Conservation (phyloP, 2,329 filamentous ascomycete species). For the Dothistroma pini region DNA sequence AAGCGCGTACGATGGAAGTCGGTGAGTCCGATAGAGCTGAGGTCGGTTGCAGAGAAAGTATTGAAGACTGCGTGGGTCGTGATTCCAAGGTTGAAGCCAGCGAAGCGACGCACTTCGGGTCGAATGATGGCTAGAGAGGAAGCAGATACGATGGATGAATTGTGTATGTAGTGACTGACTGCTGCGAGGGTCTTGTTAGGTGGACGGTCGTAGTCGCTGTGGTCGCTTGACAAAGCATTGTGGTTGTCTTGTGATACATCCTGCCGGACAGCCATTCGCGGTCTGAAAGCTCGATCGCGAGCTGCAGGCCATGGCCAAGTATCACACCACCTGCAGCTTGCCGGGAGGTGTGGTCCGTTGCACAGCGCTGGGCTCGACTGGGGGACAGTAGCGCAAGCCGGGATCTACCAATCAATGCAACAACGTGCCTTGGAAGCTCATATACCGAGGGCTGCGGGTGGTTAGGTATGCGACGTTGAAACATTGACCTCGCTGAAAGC, state of each 20-base stretch:
- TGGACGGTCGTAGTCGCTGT: too few species aligned
- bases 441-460: background rate
- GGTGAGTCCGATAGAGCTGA: background rate
- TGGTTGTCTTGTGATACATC: background rate
- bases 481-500: background rate
- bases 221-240: background rate
- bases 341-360: background rate
- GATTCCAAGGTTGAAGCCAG: background rate
- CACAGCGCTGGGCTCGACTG: background rate
- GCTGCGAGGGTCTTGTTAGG: background rate
- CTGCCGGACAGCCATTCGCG: background rate
- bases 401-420: background rate
- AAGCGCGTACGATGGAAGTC: background rate
- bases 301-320: background rate
- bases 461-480: background rate
- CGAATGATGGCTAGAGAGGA: background rate
- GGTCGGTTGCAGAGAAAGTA: background rate
- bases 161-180: background rate
- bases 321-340: background rate
- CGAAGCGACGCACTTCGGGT: background rate
- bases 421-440: background rate
- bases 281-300: background rate
- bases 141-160: background rate
- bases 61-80: background rate
- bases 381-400: background rate